Conservation (phyloP, 495 filamentous ascomycete species). For the Trichoderma orchidacearum region DNA sequence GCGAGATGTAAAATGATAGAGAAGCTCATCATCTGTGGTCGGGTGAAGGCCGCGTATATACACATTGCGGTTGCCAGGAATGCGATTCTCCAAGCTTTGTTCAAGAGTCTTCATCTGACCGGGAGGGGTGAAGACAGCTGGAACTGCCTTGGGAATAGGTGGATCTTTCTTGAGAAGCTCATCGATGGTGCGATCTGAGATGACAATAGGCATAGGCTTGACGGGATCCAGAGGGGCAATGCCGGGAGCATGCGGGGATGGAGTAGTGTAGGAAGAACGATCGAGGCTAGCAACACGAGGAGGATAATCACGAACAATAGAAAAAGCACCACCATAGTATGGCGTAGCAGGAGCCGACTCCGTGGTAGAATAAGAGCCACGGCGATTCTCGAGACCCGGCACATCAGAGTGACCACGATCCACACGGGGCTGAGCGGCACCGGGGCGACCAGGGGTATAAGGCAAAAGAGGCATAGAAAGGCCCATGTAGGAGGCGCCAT, state of each 20-base stretch:
- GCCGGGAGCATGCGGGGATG: slow-evolving; percentile 44
- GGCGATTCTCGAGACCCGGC: slow-evolving; percentile 45
- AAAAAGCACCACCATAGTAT: slow-evolving; percentile 35
- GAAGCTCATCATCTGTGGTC: slow-evolving; percentile 82
- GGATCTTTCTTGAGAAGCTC: slow-evolving; percentile 61
- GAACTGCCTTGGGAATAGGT: slow-evolving; percentile 76
- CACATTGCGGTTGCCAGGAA: slow-evolving; percentile 76
- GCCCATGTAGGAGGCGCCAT: slow-evolving; percentile 17
- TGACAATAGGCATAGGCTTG: slow-evolving; percentile 28
- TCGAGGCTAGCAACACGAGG: slow-evolving; percentile 42
- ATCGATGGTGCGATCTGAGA: slow-evolving; percentile 51
- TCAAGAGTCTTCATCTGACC: slow-evolving; percentile 70
- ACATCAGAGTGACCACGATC: slow-evolving; percentile 32
- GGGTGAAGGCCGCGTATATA: slow-evolving; percentile 94
- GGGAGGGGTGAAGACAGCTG: slow-evolving; percentile 63
- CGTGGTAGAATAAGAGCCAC: slow-evolving; percentile 54
- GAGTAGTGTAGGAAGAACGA: slow-evolving; percentile 47
- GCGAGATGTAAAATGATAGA: slow-evolving; percentile 65
- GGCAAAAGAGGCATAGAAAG: slow-evolving; percentile 26
- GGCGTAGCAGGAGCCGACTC: slow-evolving; percentile 51
- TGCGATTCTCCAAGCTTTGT: slow-evolving; percentile 82
- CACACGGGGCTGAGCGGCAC: slow-evolving; percentile 19
- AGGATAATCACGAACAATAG: slow-evolving; percentile 32
- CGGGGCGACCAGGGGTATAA: slow-evolving; percentile 32
- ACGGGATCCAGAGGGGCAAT: slow-evolving; percentile 12